phyloP scores from a whole-genome alignment of 2,329 filamentous ascomycete genomes.

The Epichloe aotearoae region DNA sequence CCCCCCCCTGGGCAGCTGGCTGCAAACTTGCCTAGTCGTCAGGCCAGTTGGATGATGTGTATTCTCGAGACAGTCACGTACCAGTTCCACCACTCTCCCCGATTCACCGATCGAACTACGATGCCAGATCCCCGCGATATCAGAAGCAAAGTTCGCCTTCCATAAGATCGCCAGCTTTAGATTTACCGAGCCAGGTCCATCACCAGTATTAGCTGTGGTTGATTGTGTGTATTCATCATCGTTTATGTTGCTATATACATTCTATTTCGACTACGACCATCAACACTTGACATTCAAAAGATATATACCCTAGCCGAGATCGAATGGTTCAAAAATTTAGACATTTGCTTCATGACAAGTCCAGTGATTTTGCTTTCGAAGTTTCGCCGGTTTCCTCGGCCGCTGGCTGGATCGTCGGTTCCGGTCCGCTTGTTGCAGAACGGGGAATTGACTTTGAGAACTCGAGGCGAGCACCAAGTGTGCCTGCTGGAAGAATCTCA shows the following conservation, averaged over 20 bases:
- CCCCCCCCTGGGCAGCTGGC: slow-evolving; percentile 29
- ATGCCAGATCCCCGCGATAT: background rate
- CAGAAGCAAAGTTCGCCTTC: too few species aligned
- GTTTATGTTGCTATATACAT: background rate
- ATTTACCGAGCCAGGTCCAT: too few species aligned
- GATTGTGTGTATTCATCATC: background rate
- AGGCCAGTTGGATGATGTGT: background rate
- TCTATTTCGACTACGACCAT: background rate
- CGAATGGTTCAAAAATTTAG: background rate
- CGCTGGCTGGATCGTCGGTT: background rate
- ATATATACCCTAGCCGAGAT: slow-evolving; percentile 1
- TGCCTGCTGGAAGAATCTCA: slow-evolving; percentile 7
- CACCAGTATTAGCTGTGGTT: too few species aligned
- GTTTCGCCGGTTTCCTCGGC: background rate
- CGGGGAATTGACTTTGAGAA: background rate
- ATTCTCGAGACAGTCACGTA: background rate
- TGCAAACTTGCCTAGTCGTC: background rate
- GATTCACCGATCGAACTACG: slow-evolving; percentile 2
- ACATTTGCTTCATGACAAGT: background rate
- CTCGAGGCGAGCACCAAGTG: slow-evolving; percentile 5
- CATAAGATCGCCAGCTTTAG: too few species aligned
- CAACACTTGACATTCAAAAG: background rate
- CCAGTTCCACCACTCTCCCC: background rate
- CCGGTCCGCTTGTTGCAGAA: background rate
- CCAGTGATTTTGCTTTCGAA: background rate